These are phyloP conservation scores for Marchantia paleacea DNA, from an alignment of 225 moss, liverwort and hornwort species.

Conservation along the genomic window DNA sequence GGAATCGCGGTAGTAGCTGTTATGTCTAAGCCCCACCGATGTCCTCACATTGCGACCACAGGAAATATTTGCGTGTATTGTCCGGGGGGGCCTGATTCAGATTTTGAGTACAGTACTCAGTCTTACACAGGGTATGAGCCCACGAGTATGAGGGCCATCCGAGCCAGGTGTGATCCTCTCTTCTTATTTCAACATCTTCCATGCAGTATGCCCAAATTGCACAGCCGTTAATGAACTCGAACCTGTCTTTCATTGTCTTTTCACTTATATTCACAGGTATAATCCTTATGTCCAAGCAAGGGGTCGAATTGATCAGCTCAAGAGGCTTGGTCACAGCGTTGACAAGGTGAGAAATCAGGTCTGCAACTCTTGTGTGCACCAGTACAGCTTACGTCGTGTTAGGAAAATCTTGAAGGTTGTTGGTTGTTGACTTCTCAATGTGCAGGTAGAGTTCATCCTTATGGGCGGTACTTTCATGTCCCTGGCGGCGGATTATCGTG, in stretches of 20 bases:
- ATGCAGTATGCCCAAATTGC: not conserved
- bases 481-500: slow-evolving; percentile 87
- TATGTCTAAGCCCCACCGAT: slow-evolving; percentile 98
- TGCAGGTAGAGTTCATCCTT: slow-evolving; percentile 97
- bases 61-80: slow-evolving; percentile 99
- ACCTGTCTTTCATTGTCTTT: not conserved
- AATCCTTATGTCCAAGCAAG: slow-evolving; percentile 98
- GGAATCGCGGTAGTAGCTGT: slow-evolving; percentile 99
- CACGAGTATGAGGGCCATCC: slow-evolving; percentile 98
- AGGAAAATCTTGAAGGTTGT: not conserved
- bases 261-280: slow-evolving; percentile 47
- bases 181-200: not conserved
- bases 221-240: not conserved
- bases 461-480: slow-evolving; percentile 99
- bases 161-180: slow-evolving; percentile 61
- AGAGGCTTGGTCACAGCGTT: slow-evolving; percentile 96
- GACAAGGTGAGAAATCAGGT: slow-evolving; percentile 60
- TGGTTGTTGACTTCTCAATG: not conserved
- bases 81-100: slow-evolving; percentile 97
- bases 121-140: slow-evolving; percentile 99
- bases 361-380: not conserved
- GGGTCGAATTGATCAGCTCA: slow-evolving; percentile 95
- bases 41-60: slow-evolving; percentile 97
- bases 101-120: slow-evolving; percentile 98
- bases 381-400: not conserved